Evolutionary conservation across 2,329 filamentous ascomycete species (phyloP).

Genomic region (Nigrograna mackinnonii): DNA sequence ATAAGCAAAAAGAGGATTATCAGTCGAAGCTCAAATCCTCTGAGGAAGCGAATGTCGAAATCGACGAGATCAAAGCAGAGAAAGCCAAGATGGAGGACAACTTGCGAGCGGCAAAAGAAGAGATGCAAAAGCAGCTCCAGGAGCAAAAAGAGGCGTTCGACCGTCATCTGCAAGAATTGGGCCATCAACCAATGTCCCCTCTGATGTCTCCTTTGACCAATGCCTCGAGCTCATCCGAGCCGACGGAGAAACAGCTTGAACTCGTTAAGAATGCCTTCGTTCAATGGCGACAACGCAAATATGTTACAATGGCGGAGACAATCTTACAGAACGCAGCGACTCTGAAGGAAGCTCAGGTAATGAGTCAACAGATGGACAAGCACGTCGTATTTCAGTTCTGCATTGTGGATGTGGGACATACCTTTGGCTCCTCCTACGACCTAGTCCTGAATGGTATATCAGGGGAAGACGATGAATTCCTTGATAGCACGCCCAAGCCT

Average conservation of each 20-base stretch:
- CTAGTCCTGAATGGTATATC: constrained; percentile 91
- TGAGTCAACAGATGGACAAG: constrained; percentile 96
- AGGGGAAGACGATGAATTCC: constrained; percentile 79
- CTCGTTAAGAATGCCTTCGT: constrained; percentile 68
- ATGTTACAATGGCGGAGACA: constrained; percentile 91
- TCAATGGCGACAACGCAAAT: constrained; percentile 83
- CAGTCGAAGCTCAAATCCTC: constrained; percentile 76
- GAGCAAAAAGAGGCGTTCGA: constrained; percentile 85
- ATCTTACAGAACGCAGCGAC: constrained; percentile 85
- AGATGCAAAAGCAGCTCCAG: constrained; percentile 86
- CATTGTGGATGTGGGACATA: constrained; percentile 85
- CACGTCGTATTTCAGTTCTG: constrained; percentile 93
- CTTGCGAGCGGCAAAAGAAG: constrained; percentile 75
- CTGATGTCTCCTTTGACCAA: constrained; percentile 52
- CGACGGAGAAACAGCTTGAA: constrained; percentile 71
- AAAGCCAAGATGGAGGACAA: constrained; percentile 85
- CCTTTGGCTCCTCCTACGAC: constrained; percentile 91
- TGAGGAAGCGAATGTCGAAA: constrained; percentile 74
- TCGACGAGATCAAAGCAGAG: constrained; percentile 82
- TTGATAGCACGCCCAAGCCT: constrained; percentile 83
- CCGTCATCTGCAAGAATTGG: constrained; percentile 72
- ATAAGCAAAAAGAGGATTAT: constrained; percentile 83
- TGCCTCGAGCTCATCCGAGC: constrained; percentile 40
- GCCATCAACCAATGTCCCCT: constrained; percentile 53
- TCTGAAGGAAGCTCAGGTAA: constrained; percentile 94